Base-by-base conservation (phyloP, 2,329 filamentous ascomycete genomes). In the Colletotrichum simmondsii region DNA sequence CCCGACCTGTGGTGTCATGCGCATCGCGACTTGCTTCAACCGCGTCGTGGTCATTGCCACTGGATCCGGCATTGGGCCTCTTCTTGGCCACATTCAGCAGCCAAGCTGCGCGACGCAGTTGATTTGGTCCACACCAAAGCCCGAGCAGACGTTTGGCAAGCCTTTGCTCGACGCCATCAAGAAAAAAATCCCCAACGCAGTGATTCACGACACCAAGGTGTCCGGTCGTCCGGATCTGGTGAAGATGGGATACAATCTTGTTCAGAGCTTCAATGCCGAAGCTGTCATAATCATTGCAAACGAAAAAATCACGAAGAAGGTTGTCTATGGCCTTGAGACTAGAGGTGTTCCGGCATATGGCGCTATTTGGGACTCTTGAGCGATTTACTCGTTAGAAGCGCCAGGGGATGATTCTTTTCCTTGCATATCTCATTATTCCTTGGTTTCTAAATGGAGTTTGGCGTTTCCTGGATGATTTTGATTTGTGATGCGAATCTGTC, bases 211-310 rank as follows among this genome's bases (percentile, higher is more conserved):
- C 78, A 94, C 92, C 2, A 86, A 87, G 65, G 78, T 81, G 26
- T 83, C 84, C 30, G 92, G 91, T 0, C 85, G 92, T 4, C 87
- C 91, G 3, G 89, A 94, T 70, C 79, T 88, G 26, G 83, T 86
- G 12, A 79, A 80, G 61, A 85, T 87, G 80, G 83, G 83, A 14
- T 87, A 83, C 79, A 87, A 93, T 79, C 77, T 92, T 42, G 84
- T 84, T 5, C 83, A 90, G 58, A 85, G 87, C 52, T 91, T 88
- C 75, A 81, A 83, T 16, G 82, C 92, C 1, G 92, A 95, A 84
- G 93, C 92, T 3, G 92, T 94, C 42, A 91, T 94, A 77, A 88
- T 94, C 67, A 92, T 95, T 76, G 91, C 91, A 63, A 95, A 95
- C 78, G 89, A 91, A 71, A 87, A 82, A 68, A 87, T 94, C 32